Conservation (phyloP, 305 asterid genomes). For the Withania somnifera region DNA sequence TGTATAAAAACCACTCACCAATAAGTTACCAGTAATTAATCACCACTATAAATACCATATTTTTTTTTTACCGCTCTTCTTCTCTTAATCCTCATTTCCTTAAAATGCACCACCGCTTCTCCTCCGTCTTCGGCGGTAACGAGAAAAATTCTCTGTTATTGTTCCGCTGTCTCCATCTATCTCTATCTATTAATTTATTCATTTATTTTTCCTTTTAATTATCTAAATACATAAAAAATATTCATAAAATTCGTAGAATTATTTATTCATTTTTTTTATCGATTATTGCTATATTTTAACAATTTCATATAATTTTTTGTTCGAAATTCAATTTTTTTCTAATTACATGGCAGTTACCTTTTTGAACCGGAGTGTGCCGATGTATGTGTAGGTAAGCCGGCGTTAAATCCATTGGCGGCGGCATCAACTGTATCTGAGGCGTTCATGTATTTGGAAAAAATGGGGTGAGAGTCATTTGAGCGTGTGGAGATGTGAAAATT, state of each 20-base stretch:
- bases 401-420: conserved; percentile 41
- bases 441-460: conserved; percentile 30
- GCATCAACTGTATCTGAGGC: conserved; percentile 42
- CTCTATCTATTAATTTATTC: too few relatives aligned
- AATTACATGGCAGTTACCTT: conserved; percentile 63
- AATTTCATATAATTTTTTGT: too few relatives aligned
- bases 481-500: conserved; percentile 39
- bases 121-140: not conserved
- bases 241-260: too few relatives aligned
- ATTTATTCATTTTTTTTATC: too few relatives aligned
- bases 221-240: too few relatives aligned
- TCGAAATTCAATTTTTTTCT: not conserved
- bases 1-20: not conserved
- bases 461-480: conserved; percentile 38
- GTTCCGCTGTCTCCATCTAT: not conserved
- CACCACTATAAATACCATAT: not conserved
- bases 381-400: conserved; percentile 73
- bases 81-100: not conserved
- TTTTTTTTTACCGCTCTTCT: not conserved
- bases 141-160: not conserved
- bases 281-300: too few relatives aligned
- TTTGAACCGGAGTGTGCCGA: conserved; percentile 50
- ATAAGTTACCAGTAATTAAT: not conserved
- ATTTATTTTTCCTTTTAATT: too few relatives aligned
- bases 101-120: not conserved